These are phyloP conservation scores for Beauveria sp. DNA, from an alignment of 2,329 filamentous ascomycete genomes.

Conservation along the genomic window DNA sequence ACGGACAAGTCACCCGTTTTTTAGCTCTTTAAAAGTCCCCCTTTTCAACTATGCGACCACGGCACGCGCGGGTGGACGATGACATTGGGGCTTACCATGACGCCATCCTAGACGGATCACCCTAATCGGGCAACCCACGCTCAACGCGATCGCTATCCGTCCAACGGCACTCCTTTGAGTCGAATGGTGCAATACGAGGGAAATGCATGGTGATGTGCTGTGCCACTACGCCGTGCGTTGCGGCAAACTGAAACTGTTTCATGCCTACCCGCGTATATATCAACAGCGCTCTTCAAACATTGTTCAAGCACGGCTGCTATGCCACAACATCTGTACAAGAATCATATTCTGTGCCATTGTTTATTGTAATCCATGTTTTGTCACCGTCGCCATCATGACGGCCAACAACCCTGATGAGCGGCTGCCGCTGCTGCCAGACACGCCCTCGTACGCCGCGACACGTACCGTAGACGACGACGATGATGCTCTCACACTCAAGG, in stretches of 20 bases:
- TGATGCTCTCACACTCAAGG: neutral
- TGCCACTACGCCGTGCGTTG: neutral
- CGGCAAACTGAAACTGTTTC: neutral
- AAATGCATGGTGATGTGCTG: neutral
- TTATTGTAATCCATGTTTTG: neutral
- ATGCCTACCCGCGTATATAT: neutral
- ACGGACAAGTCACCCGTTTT: too few species aligned
- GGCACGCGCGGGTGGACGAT: neutral
- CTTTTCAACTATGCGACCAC: neutral
- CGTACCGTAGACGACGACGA: neutral
- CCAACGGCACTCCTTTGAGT: neutral
- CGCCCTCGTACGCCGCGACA: neutral
- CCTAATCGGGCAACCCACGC: constrained; percentile 1
- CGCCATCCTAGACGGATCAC: neutral
- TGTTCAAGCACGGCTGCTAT: too few species aligned
- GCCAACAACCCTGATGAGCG: neutral
- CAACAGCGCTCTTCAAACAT: neutral
- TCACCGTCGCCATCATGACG: neutral
- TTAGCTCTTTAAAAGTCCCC: neutral
- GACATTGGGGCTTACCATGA: constrained; percentile 9
- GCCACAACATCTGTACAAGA: neutral
- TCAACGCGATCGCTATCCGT: neutral
- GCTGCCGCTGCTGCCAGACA: constrained; percentile 3
- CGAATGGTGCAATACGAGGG: neutral
- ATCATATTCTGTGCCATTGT: neutral